Percentiles rank a stretch among this genome's conserved stretches.
These are phyloP conservation scores for Corynespora cassiicola DNA, from an alignment of 2,329 filamentous ascomycete genomes.

Conservation along the genomic window DNA sequence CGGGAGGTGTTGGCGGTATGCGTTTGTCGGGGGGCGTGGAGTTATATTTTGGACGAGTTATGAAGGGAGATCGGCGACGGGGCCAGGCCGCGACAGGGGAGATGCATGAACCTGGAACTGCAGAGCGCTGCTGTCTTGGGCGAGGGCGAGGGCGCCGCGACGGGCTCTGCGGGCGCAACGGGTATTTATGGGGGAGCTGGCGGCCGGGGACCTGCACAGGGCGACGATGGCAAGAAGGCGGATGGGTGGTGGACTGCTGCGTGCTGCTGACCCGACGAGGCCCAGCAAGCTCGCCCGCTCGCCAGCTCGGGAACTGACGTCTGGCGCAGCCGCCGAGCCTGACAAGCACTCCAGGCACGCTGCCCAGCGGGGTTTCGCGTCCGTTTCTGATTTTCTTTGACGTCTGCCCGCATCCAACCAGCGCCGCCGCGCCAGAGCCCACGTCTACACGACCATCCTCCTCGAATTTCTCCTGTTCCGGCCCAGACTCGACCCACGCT, in stretches of 20 bases:
- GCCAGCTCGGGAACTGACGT: not conserved
- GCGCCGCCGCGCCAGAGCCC: conserved; percentile 7
- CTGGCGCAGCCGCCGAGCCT: not conserved
- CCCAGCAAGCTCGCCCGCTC: not conserved
- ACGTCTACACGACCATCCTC: too few species aligned
- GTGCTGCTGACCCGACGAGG: not conserved
- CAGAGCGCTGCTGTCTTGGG: not conserved
- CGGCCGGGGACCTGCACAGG: too few species aligned
- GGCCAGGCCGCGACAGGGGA: too few species aligned
- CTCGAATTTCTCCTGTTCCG: too few species aligned
- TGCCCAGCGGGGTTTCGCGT: conserved; percentile 8
- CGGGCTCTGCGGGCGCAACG: too few species aligned
- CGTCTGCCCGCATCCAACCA: conserved; percentile 24
- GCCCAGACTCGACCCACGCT: too few species aligned
- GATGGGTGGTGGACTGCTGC: not conserved
- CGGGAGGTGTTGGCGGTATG: conserved; percentile 7
- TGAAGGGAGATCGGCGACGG: conserved; percentile 14
- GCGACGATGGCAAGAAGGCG: not conserved
- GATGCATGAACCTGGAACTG: conserved; percentile 13
- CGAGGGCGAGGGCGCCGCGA: not conserved
- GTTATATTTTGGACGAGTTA: conserved; percentile 17
- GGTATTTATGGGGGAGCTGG: too few species aligned
- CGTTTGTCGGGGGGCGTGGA: conserved; percentile 2
- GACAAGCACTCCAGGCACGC: too few species aligned
- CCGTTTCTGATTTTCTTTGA: conserved; percentile 18